phyloP scores from a whole-genome alignment of 139 green algal genomes.

The Chlorella sp. region DNA sequence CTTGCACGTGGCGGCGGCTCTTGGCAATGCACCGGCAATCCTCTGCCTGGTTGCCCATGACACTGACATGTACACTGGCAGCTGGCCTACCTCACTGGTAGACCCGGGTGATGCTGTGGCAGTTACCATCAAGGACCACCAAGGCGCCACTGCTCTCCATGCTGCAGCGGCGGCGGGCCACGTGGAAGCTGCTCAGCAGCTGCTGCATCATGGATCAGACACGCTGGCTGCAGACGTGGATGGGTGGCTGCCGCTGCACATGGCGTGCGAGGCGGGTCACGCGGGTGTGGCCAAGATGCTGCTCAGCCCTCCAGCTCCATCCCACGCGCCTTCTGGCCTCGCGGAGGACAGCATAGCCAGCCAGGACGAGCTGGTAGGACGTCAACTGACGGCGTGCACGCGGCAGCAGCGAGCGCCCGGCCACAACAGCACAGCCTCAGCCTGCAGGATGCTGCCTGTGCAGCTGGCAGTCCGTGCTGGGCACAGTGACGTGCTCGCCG shows the following conservation, averaged over 20 bases:
- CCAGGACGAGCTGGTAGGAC: too few species aligned
- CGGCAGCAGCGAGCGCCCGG: too few species aligned
- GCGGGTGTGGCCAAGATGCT: background rate
- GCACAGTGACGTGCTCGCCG: background rate
- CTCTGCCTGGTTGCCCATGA: too few species aligned
- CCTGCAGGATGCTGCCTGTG: background rate
- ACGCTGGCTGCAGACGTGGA: background rate
- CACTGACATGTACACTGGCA: too few species aligned
- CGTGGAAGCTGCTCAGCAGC: too few species aligned
- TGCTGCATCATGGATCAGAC: too few species aligned
- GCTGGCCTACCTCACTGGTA: too few species aligned
- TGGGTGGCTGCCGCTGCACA: background rate
- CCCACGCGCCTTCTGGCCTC: too few species aligned
- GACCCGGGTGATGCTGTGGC: too few species aligned
- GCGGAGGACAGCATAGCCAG: too few species aligned
- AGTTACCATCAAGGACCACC: background rate
- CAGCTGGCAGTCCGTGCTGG: background rate
- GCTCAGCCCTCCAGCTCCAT: background rate
- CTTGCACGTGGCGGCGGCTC: background rate
- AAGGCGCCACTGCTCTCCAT: background rate
- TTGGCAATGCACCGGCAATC: background rate
- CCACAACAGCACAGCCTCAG: background rate
- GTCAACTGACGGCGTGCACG: too few species aligned
- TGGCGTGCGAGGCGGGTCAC: background rate
- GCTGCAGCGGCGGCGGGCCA: background rate